Percentiles rank a stretch among this genome's conserved stretches.
Evolutionary conservation across 371 early-diverging fungal genomes (phyloP).

Genomic region (Apophysomyces sp.): DNA sequence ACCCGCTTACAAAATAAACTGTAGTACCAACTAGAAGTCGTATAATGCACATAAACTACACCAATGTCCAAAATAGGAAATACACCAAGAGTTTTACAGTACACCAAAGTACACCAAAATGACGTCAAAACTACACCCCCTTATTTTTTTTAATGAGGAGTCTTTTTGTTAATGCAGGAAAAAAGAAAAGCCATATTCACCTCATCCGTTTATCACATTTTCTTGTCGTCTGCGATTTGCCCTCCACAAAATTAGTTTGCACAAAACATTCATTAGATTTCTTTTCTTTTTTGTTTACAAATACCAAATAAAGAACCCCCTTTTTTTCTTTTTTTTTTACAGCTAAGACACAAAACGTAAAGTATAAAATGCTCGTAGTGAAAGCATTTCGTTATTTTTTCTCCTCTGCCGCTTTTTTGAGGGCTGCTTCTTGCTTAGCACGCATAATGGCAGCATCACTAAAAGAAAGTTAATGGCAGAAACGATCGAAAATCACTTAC

Average conservation of each 20-base stretch:
- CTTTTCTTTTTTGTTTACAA: neutral
- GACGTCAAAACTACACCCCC: too few relatives aligned
- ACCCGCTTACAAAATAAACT: too few relatives aligned
- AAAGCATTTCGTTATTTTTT: neutral
- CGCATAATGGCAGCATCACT: conserved; percentile 66
- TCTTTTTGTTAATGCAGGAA: neutral
- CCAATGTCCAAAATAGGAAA: too few relatives aligned
- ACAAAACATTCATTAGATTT: neutral
- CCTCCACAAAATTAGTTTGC: neutral
- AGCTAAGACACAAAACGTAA: neutral
- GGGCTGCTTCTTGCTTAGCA: conserved; percentile 53
- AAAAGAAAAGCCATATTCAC: neutral
- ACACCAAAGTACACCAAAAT: too few relatives aligned
- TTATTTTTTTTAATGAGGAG: neutral
- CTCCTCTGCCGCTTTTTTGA: conserved; percentile 33
- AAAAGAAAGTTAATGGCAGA: neutral
- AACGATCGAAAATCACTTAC: conserved; percentile 23
- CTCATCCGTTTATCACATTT: neutral
- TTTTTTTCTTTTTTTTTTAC: neutral
- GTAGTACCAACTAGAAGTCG: too few relatives aligned
- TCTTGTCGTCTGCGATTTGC: neutral
- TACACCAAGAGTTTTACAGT: too few relatives aligned
- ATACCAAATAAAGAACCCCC: too few relatives aligned
- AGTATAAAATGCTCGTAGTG: neutral
- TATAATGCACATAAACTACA: too few relatives aligned